These are phyloP conservation scores for Saccharomycopsis lassenensis DNA, from an alignment of 805 yeast genomes.

Conservation along the genomic window DNA sequence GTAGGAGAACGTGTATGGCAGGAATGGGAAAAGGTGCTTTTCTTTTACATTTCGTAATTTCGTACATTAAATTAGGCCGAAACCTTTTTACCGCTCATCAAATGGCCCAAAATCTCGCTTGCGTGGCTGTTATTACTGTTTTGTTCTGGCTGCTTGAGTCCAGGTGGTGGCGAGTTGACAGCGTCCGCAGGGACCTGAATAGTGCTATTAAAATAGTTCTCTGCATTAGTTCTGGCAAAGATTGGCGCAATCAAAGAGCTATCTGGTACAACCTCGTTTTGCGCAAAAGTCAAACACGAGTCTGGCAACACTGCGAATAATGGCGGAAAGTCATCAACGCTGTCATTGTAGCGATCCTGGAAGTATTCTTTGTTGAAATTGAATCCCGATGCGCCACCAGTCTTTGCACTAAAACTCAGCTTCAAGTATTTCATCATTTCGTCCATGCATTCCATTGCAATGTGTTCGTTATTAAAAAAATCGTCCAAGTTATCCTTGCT, in stretches of 20 bases:
- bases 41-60: background rate
- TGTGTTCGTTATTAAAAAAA: constrained; percentile 34
- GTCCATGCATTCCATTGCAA: constrained; percentile 38
- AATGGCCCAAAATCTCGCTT: constrained; percentile 71
- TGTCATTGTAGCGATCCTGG: constrained; percentile 20
- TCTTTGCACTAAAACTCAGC: constrained; percentile 25
- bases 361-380: constrained; percentile 27
- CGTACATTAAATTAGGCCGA: constrained; percentile 5
- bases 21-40: background rate
- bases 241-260: constrained; percentile 25
- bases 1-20: background rate
- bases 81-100: constrained; percentile 64
- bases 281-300: constrained; percentile 19
- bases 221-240: constrained; percentile 26
- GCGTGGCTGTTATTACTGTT: constrained; percentile 38
- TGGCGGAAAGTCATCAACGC: constrained; percentile 28
- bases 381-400: too few relatives aligned
- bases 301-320: constrained; percentile 37
- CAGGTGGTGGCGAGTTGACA: constrained; percentile 23
- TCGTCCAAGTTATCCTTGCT: constrained; percentile 34
- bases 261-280: constrained; percentile 4
- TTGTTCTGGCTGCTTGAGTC: constrained; percentile 11
- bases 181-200: constrained; percentile 22
- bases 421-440: constrained; percentile 33
- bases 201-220: constrained; percentile 18